These are phyloP conservation scores for Pulveroboletus sp. DNA, from an alignment of 768 basidiomycete species.

Conservation along the genomic window DNA sequence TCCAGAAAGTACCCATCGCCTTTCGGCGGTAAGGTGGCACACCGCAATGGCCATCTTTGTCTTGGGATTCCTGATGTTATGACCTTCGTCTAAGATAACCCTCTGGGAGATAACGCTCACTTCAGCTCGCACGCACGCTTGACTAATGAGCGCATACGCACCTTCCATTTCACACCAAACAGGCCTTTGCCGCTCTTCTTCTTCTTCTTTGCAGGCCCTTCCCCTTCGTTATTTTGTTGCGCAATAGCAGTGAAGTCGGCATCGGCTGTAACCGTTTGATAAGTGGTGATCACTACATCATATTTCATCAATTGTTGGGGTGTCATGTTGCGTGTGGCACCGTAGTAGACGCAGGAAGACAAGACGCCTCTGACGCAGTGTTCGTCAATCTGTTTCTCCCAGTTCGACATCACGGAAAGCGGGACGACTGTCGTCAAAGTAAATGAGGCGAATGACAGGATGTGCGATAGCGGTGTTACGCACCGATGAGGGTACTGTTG, in stretches of 20 bases:
- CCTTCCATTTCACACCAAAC: conserved; percentile 81
- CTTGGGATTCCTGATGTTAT: conserved; percentile 79
- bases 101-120: conserved; percentile 40
- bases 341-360: conserved; percentile 66
- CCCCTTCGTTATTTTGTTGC: conserved; percentile 13
- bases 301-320: conserved; percentile 57
- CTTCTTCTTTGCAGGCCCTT: conserved; percentile 44
- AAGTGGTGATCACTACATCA: conserved; percentile 84
- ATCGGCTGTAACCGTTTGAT: conserved; percentile 66
- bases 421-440: conserved; percentile 55
- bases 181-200: conserved; percentile 56
- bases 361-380: conserved; percentile 57
- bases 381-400: conserved; percentile 80
- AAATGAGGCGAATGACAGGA: neutral
- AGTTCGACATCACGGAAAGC: conserved; percentile 81
- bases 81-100: conserved; percentile 85
- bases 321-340: conserved; percentile 55
- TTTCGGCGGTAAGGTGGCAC: conserved; percentile 57
- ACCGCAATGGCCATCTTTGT: conserved; percentile 80
- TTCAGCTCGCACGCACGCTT: neutral
- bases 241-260: conserved; percentile 24
- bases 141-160: conserved; percentile 19
- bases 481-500: conserved; percentile 77
- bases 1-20: conserved; percentile 77
- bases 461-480: neutral